These are phyloP conservation scores for Xylaria multiplex DNA, from an alignment of 2,329 filamentous ascomycete species.

Conservation along the genomic window DNA sequence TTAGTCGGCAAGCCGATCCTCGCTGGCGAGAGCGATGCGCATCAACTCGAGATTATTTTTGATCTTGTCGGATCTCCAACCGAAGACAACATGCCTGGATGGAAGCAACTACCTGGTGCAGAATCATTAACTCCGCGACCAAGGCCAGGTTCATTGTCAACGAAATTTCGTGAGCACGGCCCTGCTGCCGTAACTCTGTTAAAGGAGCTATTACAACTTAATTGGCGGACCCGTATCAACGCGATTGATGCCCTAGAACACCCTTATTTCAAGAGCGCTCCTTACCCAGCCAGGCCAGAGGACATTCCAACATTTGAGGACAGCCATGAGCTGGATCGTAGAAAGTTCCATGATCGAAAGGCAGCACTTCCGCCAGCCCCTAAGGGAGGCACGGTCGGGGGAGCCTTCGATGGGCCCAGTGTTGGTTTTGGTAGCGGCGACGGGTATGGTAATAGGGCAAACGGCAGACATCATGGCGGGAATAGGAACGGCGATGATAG, in stretches of 20 bases:
- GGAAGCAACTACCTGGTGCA: slow-evolving; percentile 82
- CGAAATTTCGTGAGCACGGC: slow-evolving; percentile 79
- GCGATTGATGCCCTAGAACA: slow-evolving; percentile 93
- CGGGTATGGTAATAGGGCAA: slow-evolving; percentile 61
- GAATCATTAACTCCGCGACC: slow-evolving; percentile 75
- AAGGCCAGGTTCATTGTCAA: slow-evolving; percentile 72
- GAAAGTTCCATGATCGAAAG: slow-evolving; percentile 88
- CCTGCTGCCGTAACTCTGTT: slow-evolving; percentile 81
- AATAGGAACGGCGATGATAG: slow-evolving; percentile 53
- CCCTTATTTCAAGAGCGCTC: slow-evolving; percentile 84
- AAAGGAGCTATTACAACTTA: slow-evolving; percentile 82
- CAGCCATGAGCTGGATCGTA: slow-evolving; percentile 93
- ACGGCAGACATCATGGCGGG: slow-evolving; percentile 53
- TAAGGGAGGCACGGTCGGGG: slow-evolving; percentile 88
- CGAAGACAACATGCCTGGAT: slow-evolving; percentile 92
- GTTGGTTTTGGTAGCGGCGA: slow-evolving; percentile 63
- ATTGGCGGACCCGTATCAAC: slow-evolving; percentile 90
- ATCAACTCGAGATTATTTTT: slow-evolving; percentile 95
- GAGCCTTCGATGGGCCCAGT: slow-evolving; percentile 62
- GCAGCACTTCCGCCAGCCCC: slow-evolving; percentile 88
- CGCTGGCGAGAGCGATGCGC: slow-evolving; percentile 84
- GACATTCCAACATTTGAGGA: slow-evolving; percentile 94
- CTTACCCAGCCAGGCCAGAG: slow-evolving; percentile 81
- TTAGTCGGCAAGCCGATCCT: slow-evolving; percentile 92
- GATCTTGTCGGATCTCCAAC: slow-evolving; percentile 90